Base-by-base conservation (phyloP, 2,329 filamentous ascomycete genomes). In the Nigrospora sphaerica region DNA sequence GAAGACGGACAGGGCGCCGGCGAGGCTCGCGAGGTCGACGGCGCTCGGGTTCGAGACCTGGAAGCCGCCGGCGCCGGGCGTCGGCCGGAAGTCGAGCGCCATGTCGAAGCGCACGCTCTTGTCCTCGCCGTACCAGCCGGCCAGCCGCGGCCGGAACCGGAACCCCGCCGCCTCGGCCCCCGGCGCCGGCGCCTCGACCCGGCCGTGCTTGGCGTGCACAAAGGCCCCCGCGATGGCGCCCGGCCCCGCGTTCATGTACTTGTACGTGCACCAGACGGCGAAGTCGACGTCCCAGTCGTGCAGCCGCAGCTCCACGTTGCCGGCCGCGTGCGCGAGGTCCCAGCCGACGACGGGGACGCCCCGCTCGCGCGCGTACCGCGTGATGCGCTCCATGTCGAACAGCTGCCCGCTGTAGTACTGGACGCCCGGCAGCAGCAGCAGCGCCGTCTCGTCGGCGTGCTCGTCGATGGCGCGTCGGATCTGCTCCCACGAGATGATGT, bases 231-330 rank as follows among this genome's bases (percentile, higher is more conserved):
- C 88, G 52, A 95, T 95, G 14, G 83, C 77, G 4, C 90, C 90
- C 0, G 90, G 88, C 0, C 90, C 90, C 23, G 83, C 82, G 61
- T 95, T 95, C 62, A 95, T 78, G 69, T 95, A 95, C 69, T 95
- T 95, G 75, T 95, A 95, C 16, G 85, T 91, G 66, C 90, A 95
- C 90, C 90, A 95, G 45, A 80, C 87, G 14, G 91, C 90, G 58
- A 95, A 95, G 63, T 95, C 90, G 32, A 95, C 88, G 54, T 86
- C 77, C 90, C 90, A 95, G 56, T 92, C 87, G 64, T 95, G 89
- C 17, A 95, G 74, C 48, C 74, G 68, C 16, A 95, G 67, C 36
- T 86, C 81, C 2, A 95, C 86, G 59, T 95, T 95, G 32, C 90
- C 90, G 18, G 80, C 86, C 0, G 88, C 88, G 63, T 95, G 89